phyloP scores from a whole-genome alignment of 306 rosid species.

The barrel medic (Medicago truncatula) region MtrunA17r5.0-ANR NC_053043.1:46987501-46988000 shows the following conservation, averaged over 20 bases:
- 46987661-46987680: neutral
- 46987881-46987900: neutral
- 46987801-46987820: constrained; percentile 73
- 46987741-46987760: constrained; percentile 10
- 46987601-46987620: constrained; percentile 15
- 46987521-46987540: too few species aligned
- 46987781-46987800: constrained; percentile 82
- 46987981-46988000: neutral
- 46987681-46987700: neutral
- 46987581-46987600: constrained; percentile 90
- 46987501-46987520: neutral
- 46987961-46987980: neutral
- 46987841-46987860: constrained; percentile 48
- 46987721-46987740: neutral
- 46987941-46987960: neutral
- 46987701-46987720: constrained; percentile 5
- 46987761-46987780: constrained; percentile 82
- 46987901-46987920: neutral
- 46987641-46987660: neutral
- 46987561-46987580: constrained; percentile 61
- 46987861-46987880: neutral
- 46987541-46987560: constrained; percentile 60
- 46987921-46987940: neutral
- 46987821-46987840: constrained; percentile 70
- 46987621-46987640: constrained; percentile 18